phyloP scores from a whole-genome alignment of 805 yeast genomes.

The Priceomyces melissophilus region DNA sequence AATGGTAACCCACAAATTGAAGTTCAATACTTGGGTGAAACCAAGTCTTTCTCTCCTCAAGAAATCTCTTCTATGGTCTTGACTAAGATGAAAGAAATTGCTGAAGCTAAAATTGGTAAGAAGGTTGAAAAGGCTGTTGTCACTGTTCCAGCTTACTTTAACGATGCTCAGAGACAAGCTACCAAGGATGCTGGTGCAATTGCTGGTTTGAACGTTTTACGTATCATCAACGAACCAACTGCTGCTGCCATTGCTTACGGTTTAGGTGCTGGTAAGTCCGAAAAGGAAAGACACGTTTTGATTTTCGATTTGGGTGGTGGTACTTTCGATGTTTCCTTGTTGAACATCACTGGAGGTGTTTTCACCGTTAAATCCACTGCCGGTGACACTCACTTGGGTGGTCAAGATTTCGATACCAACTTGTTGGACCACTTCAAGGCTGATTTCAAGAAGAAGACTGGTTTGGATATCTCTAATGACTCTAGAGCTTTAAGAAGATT shows the following conservation, averaged over 20 bases:
- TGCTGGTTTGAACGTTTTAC: slow-evolving; percentile 47
- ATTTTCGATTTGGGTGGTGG: slow-evolving; percentile 98
- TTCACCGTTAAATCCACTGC: slow-evolving; percentile 92
- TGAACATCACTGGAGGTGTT: slow-evolving; percentile 92
- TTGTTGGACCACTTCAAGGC: slow-evolving; percentile 46
- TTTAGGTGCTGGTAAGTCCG: slow-evolving; percentile 68
- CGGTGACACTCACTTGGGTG: slow-evolving; percentile 53
- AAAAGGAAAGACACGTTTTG: slow-evolving; percentile 64
- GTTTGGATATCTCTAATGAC: slow-evolving; percentile 43
- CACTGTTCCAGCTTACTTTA: slow-evolving; percentile 50
- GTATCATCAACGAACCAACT: slow-evolving; percentile 57
- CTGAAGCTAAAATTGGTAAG: slow-evolving; percentile 85
- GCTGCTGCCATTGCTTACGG: slow-evolving; percentile 98
- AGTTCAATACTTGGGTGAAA: slow-evolving; percentile 46
- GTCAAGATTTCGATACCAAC: slow-evolving; percentile 52
- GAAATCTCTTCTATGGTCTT: slow-evolving; percentile 49
- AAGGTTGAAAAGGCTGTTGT: slow-evolving; percentile 56
- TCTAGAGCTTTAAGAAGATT: slow-evolving; percentile 50
- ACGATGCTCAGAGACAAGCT: slow-evolving; percentile 50
- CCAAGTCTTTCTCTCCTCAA: slow-evolving; percentile 47
- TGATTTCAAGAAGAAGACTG: slow-evolving; percentile 47
- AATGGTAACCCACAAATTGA: slow-evolving; percentile 46
- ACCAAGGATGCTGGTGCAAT: slow-evolving; percentile 53
- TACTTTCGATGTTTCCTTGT: slow-evolving; percentile 92
- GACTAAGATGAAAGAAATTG: slow-evolving; percentile 61